Percentiles rank a stretch among this genome's conserved stretches.
Conservation (phyloP, 1,284 basidiomycete species). For the Trametes polyzona region DNA sequence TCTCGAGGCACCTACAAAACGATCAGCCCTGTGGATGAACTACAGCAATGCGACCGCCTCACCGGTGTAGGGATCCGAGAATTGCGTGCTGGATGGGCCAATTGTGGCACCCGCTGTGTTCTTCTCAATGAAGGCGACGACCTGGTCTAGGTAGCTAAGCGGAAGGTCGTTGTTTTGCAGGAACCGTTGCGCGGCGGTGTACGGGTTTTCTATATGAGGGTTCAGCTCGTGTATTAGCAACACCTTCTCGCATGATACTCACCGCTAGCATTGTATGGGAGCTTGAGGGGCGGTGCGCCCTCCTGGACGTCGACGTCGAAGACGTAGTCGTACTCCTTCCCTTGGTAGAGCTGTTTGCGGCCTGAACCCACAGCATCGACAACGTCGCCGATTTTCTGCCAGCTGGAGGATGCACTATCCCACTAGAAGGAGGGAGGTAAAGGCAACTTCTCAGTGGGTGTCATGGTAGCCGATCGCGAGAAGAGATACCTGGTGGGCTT, state of each 20-base stretch:
- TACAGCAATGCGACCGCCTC: conserved; percentile 20
- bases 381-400: conserved; percentile 96
- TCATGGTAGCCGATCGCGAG: background rate
- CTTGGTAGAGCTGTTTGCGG: conserved; percentile 87
- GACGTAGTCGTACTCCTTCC: conserved; percentile 97
- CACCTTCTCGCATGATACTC: conserved; percentile 26
- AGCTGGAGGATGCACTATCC: conserved; percentile 69
- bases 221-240: background rate
- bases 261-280: conserved; percentile 93
- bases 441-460: background rate
- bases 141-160: conserved; percentile 83
- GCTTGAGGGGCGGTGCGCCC: conserved; percentile 89
- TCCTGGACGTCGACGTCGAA: conserved; percentile 98
- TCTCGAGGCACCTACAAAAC: conserved; percentile 55
- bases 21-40: conserved; percentile 5
- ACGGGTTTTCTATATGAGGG: conserved; percentile 81
- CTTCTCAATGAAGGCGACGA: conserved; percentile 93
- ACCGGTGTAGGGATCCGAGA: conserved; percentile 93
- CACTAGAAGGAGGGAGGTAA: conserved; percentile 55
- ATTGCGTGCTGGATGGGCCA: conserved; percentile 58
- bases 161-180: conserved; percentile 86
- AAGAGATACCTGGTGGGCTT: conserved; percentile 79
- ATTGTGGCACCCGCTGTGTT: conserved; percentile 83
- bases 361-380: conserved; percentile 91
- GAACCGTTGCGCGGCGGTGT: conserved; percentile 89